phyloP scores from a whole-genome alignment of 176 grass and related monocot genomes.

The Triticum timopheevii region DNA sequence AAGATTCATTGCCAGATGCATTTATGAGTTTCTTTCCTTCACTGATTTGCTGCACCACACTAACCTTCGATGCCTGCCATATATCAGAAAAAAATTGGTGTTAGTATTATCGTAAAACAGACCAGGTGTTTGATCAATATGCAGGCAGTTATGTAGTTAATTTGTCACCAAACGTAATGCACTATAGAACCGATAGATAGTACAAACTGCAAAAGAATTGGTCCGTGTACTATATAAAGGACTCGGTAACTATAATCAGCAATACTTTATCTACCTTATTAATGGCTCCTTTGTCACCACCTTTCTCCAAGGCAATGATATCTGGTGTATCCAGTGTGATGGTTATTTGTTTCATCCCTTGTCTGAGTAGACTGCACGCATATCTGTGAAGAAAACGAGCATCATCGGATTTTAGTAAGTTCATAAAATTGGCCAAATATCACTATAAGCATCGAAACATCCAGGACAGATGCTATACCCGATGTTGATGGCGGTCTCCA shows the following conservation, averaged over 20 bases:
- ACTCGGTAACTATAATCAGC: not conserved
- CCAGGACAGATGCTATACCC: conserved; percentile 39
- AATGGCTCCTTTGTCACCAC: conserved; percentile 46
- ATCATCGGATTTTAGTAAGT: not conserved
- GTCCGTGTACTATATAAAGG: not conserved
- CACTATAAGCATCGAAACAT: not conserved
- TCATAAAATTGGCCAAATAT: not conserved
- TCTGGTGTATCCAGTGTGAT: conserved; percentile 74
- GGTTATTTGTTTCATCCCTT: conserved; percentile 94
- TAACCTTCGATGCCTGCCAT: conserved; percentile 59
- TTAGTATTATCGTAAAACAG: not conserved
- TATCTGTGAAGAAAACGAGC: conserved; percentile 49
- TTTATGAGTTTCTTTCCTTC: conserved; percentile 50
- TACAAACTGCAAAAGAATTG: not conserved
- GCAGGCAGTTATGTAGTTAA: not conserved
- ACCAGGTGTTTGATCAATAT: not conserved
- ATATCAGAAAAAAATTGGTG: conserved; percentile 11
- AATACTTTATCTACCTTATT: conserved; percentile 45
- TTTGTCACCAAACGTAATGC: not conserved
- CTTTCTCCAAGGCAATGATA: conserved; percentile 70
- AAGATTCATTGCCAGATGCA: conserved; percentile 44
- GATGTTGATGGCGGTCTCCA: conserved; percentile 98
- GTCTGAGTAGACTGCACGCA: conserved; percentile 84
- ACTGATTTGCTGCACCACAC: conserved; percentile 52
- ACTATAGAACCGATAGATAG: not conserved